Percentiles rank a stretch among this genome's conserved stretches.
phyloP scores from a whole-genome alignment of 2,329 filamentous ascomycete species.

The Aureobasidium sp. region DNA sequence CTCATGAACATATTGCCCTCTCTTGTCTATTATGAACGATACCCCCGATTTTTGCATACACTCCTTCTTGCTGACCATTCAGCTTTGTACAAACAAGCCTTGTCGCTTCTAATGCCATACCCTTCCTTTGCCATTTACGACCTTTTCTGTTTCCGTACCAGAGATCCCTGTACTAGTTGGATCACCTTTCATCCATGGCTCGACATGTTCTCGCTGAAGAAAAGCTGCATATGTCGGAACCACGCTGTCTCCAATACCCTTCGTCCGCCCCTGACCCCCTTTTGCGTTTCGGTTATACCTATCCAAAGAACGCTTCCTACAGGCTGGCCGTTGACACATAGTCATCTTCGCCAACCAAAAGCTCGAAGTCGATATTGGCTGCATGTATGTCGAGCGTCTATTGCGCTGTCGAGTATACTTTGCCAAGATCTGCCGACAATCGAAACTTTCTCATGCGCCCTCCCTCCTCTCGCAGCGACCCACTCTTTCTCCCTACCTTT shows the following conservation, averaged over 20 bases:
- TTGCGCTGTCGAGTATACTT: background rate
- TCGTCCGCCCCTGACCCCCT: background rate
- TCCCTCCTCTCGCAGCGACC: background rate
- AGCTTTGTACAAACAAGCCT: background rate
- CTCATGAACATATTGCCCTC: background rate
- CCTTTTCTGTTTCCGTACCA: background rate
- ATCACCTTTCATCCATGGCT: background rate
- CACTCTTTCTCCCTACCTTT: background rate
- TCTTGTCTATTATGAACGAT: background rate
- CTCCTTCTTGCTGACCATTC: background rate
- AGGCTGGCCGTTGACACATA: background rate
- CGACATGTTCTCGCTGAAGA: background rate
- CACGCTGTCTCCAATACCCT: background rate
- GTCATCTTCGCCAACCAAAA: background rate
- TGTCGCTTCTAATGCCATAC: background rate
- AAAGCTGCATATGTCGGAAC: background rate
- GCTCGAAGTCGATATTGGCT: background rate
- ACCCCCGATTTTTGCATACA: constrained; percentile 1
- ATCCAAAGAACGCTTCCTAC: background rate
- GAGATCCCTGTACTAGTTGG: background rate
- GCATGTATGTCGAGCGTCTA: background rate
- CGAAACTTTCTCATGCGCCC: background rate
- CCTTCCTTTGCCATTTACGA: background rate
- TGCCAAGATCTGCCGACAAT: background rate
- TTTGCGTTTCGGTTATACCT: background rate